phyloP scores from a whole-genome alignment of 2,329 filamentous ascomycete species.

The Pseudocercospora cruenta region DNA sequence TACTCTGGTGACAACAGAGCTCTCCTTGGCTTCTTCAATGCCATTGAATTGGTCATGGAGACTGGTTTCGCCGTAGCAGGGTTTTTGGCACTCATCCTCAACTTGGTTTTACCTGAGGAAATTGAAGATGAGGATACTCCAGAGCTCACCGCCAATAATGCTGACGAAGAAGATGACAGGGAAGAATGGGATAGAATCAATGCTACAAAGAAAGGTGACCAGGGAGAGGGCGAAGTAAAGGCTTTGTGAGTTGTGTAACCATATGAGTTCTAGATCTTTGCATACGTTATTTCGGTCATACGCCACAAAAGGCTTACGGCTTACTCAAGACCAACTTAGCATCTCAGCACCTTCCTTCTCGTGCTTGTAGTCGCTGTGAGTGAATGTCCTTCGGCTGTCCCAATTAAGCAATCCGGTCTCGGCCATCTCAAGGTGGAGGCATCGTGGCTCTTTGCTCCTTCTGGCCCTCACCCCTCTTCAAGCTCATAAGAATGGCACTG shows the following conservation, averaged over 20 bases:
- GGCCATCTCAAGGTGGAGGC: neutral
- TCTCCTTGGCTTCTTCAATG: slow-evolving; percentile 74
- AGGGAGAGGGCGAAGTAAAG: neutral
- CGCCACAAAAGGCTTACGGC: neutral
- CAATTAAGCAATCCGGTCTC: slow-evolving; percentile 8
- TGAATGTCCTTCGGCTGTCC: slow-evolving; percentile 11
- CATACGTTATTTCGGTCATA: neutral
- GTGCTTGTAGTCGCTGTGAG: neutral
- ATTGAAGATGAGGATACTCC: slow-evolving; percentile 64
- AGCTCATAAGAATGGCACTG: slow-evolving; percentile 7
- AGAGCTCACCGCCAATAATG: slow-evolving; percentile 47
- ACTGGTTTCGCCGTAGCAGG: slow-evolving; percentile 75
- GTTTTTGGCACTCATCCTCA: slow-evolving; percentile 72
- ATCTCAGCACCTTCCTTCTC: neutral
- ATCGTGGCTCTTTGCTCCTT: slow-evolving; percentile 11
- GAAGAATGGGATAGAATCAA: slow-evolving; percentile 47
- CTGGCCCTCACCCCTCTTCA: slow-evolving; percentile 11
- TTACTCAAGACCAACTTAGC: neutral
- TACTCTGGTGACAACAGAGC: slow-evolving; percentile 69
- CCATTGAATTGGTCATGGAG: slow-evolving; percentile 54
- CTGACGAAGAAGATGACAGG: slow-evolving; percentile 43
- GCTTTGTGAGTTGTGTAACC: neutral
- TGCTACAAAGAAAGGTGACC: neutral
- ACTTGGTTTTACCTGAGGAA: slow-evolving; percentile 73
- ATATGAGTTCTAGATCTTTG: neutral